Evolutionary conservation across 1,139 yeast genomes (phyloP).

Genomic region (Geotrichum fermentans): DNA sequence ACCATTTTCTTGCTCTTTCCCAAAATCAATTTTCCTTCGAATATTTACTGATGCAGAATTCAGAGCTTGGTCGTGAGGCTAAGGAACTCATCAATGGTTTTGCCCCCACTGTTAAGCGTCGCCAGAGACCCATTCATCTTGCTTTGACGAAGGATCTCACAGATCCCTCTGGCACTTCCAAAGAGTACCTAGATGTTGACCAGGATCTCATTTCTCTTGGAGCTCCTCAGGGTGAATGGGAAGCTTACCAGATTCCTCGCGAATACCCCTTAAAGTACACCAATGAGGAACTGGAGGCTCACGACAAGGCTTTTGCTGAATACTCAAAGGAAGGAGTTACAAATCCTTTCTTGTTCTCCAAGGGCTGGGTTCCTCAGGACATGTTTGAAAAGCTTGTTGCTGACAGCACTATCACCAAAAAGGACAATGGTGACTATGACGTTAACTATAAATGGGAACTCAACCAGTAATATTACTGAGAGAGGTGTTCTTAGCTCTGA

Average conservation of each 20-base stretch:
- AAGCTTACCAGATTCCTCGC: constrained; percentile 34
- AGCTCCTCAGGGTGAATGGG: constrained; percentile 46
- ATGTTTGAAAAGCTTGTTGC: constrained; percentile 68
- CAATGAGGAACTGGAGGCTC: constrained; percentile 51
- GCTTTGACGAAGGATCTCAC: constrained; percentile 43
- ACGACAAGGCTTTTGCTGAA: constrained; percentile 54
- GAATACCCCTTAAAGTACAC: constrained; percentile 59
- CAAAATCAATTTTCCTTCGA: constrained; percentile 92
- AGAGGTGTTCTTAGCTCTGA: too few species aligned
- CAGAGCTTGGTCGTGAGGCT: constrained; percentile 36
- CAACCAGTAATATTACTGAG: constrained; percentile 19
- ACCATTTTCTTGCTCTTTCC: constrained; percentile 81
- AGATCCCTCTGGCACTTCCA: constrained; percentile 54
- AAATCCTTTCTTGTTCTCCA: constrained; percentile 83
- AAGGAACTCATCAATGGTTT: constrained; percentile 55
- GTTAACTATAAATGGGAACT: constrained; percentile 30
- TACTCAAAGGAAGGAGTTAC: constrained; percentile 65
- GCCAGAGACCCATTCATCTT: constrained; percentile 39
- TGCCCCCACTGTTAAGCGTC: constrained; percentile 39
- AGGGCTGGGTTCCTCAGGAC: constrained; percentile 95
- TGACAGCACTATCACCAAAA: constrained; percentile 56
- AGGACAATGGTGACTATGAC: constrained; percentile 46
- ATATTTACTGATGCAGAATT: constrained; percentile 57
- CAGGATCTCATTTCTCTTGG: constrained; percentile 71
- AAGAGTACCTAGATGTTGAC: constrained; percentile 67